Evolutionary conservation across 768 basidiomycete genomes (phyloP), one percentile per base, ranked within the genome.

Genomic region (Phallus indusiatus): DNA sequence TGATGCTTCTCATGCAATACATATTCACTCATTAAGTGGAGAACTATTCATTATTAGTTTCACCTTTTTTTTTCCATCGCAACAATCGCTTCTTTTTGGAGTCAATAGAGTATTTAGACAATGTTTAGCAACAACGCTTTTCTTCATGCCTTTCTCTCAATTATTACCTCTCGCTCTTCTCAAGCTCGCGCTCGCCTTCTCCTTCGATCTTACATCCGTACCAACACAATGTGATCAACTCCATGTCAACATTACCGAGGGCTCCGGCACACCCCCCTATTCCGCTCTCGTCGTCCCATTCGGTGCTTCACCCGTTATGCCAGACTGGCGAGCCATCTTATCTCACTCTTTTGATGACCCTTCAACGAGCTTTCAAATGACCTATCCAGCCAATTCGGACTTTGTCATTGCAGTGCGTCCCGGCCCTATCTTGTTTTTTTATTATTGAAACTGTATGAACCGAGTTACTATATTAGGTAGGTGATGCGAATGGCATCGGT

Each of bases 191-290:
- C 63, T 70, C 33, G 77, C 67, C 48, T 80, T 69, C 61, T 74
- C 75, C 5, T 80, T 79, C 67, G 65, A 70, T 24, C 72, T 80
- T 62, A 70, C 68, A 7, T 72, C 58, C 60, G 61, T 77, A 21
- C 86, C 89, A 0, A 68, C 76, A 58, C 88, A 90, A 72, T 92
- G 89, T 69, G 68, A 73, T 47, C 80, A 82, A 63, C 75, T 90
- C 47, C 78, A 81, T 47, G 70, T 90, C 22, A 60, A 72, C n/a
- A 73, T 88, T 53, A 70, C 75, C 12, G 86, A 86, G 62, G 62
- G 64, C 20, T 77, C 76, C 34, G 86, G 86, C 57, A 65, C 70
- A 50, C 83, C 88, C 0, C 89, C 89, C 0, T 92, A 86, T 71
- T 75, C 74, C 37, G 72, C 84, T 54, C 74, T 90, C 20, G 71